Base-by-base conservation (phyloP, 345 rosid genomes). In the Eucalyptus sp. region DNA sequence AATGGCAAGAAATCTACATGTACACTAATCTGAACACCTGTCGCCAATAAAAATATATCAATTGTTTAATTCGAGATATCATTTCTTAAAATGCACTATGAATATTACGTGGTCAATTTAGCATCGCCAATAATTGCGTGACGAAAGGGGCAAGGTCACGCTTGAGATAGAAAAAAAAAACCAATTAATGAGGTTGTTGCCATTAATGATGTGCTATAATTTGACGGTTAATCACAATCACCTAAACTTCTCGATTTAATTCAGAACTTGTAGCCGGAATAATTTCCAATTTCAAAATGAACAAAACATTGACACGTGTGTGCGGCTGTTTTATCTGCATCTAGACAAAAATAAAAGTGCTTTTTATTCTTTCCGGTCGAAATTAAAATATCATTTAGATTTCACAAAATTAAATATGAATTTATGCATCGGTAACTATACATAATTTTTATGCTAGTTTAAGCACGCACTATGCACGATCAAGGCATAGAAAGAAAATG, bases 71-170 rank as follows among this genome's bases (percentile, higher is more conserved):
- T 7, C 3, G 4, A 76, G 43, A 37, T 76, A 12, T 76, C 46
- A 37, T 20, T 76, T 37, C 27, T 37, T 76, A 76, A 76, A 76
- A 37, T 76, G 83, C 27, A 5, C 7, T 11, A 3, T 17, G 27
- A 76, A 76, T 20, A 20, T 10, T 76, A 37, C 8, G 15, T 20
- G 27, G 48, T 6, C 48, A 33, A 18, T 37, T 37, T 20, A 20
- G 27, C 2, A 1, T 76, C 27, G 1, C 14, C 24, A 10, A 22
- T 5, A 18, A 10, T 37, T 9, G 48, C 27, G 1, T 0, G 0
- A 10, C 7, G 2, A 33, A 68, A 18, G 27, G 46, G 27, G 48
- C 48, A 76, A 76, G 83, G 24, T 76, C 22, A 76, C 3, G 48
- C 27, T 18, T 0, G 83, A 37, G 81, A 71, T 9, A 37, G 13